A percentile compares a stretch with the other conserved stretches of the same genome.
These are phyloP conservation scores for Penicillium sp. DNA, from an alignment of 2,329 filamentous ascomycete species.

Conservation along the genomic window DNA sequence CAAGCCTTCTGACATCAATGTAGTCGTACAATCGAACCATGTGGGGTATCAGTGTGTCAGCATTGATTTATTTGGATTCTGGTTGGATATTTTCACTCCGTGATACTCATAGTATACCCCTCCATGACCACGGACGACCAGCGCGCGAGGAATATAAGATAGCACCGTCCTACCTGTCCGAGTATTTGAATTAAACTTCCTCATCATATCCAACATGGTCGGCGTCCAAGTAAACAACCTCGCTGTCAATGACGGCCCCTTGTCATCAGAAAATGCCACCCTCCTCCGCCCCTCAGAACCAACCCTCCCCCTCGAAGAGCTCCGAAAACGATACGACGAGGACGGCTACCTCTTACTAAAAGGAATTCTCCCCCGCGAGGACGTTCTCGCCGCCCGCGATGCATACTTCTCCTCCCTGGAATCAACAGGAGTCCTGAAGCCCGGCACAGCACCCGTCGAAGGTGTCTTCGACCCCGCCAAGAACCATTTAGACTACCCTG, in stretches of 20 bases:
- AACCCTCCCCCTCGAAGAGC: constrained; percentile 48
- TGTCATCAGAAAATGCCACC: constrained; percentile 47
- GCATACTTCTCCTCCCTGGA: constrained; percentile 56
- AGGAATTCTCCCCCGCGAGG: constrained; percentile 52
- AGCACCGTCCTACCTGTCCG: background rate
- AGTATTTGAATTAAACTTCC: background rate
- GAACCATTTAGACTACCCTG: constrained; percentile 48
- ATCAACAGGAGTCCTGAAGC: constrained; percentile 58
- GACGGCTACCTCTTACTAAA: constrained; percentile 60
- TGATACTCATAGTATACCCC: background rate
- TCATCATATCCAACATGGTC: constrained; percentile 18
- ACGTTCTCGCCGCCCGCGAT: constrained; percentile 54
- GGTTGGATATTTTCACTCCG: background rate
- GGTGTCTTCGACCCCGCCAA: constrained; percentile 54
- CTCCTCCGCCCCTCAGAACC: constrained; percentile 47
- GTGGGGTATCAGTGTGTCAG: background rate
- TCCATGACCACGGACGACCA: background rate
- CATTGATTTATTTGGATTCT: background rate
- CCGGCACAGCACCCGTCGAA: constrained; percentile 52
- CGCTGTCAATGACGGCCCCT: constrained; percentile 49
- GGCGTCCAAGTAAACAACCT: constrained; percentile 28
- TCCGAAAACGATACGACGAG: constrained; percentile 48
- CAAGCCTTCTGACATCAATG: background rate
- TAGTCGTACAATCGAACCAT: background rate
- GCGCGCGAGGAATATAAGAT: background rate